Percentiles rank a stretch among this genome's conserved stretches.
phyloP scores from a whole-genome alignment of 495 filamentous ascomycete species.

The Talaromyces borbonicus region DNA sequence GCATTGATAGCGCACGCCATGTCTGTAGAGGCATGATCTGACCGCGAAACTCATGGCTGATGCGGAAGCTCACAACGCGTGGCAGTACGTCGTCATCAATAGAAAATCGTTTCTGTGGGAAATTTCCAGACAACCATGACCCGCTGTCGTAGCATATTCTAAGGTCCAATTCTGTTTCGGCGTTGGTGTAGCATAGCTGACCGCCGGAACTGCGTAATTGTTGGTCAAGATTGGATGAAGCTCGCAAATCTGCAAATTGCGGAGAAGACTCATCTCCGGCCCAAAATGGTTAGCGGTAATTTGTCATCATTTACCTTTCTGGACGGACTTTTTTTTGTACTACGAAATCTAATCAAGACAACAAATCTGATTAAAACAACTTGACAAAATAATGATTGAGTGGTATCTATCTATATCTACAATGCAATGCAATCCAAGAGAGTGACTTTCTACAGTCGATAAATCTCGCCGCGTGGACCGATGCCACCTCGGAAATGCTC shows the following conservation, averaged over 20 bases:
- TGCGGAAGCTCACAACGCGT: too few relatives aligned
- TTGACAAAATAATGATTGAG: neutral
- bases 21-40: neutral
- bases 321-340: too few relatives aligned
- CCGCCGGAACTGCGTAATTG: neutral
- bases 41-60: neutral
- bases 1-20: neutral
- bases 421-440: constrained; percentile 4
- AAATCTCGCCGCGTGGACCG: constrained; percentile 26
- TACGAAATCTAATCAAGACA: too few relatives aligned
- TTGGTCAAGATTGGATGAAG: neutral
- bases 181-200: too few relatives aligned
- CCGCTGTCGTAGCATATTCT: neutral
- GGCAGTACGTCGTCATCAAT: too few relatives aligned
- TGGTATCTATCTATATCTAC: constrained; percentile 7
- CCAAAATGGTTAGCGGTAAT: constrained; percentile 5
- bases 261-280: constrained; percentile 7
- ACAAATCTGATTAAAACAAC: too few relatives aligned
- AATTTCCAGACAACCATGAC: neutral
- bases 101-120: too few relatives aligned
- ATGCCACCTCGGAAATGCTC: constrained; percentile 57
- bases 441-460: constrained; percentile 23
- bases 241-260: constrained; percentile 1
- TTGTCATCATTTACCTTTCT: neutral
- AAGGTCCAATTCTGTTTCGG: neutral